Conservation (phyloP, 768 basidiomycete species). For the Pluteus cervinus region DNA sequence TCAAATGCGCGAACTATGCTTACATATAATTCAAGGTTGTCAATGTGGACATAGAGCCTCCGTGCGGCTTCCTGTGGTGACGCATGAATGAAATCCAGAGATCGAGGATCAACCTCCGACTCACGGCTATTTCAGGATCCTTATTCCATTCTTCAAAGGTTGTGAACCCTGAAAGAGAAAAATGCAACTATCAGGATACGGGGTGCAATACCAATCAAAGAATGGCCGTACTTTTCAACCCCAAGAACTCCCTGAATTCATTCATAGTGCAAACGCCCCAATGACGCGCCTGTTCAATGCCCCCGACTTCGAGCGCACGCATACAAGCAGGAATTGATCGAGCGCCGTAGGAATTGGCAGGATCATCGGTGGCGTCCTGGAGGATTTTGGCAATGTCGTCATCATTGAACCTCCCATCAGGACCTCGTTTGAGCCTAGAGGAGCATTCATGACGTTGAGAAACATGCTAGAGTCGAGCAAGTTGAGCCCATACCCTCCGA, state of each 20-base stretch:
- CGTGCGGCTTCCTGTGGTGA: conserved; percentile 23
- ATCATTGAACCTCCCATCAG: conserved; percentile 46
- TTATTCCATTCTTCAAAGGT: conserved; percentile 53
- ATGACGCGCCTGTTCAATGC: conserved; percentile 43
- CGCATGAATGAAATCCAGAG: neutral
- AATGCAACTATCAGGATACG: neutral
- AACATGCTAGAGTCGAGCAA: neutral
- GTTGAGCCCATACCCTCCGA: conserved; percentile 32
- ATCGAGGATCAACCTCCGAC: conserved; percentile 3
- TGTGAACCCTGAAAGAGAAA: conserved; percentile 26
- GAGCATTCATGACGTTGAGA: conserved; percentile 1
- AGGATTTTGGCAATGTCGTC: conserved; percentile 43
- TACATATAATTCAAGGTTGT: conserved; percentile 29
- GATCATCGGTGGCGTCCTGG: conserved; percentile 36
- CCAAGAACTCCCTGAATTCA: conserved; percentile 47
- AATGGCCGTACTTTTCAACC: conserved; percentile 31
- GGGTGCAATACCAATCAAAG: no score
- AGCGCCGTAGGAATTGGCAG: conserved; percentile 42
- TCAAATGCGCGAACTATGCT: conserved; percentile 1
- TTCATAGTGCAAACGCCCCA: conserved; percentile 59
- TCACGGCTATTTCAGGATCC: conserved; percentile 37
- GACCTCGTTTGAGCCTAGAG: conserved; percentile 37
- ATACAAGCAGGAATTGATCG: conserved; percentile 41
- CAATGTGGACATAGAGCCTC: conserved; percentile 25
- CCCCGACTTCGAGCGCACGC: conserved; percentile 49